A percentile compares a stretch with the other conserved stretches of the same genome.
phyloP scores from a whole-genome alignment of 208 protist genomes.

The Zelonia costaricensis region DNA sequence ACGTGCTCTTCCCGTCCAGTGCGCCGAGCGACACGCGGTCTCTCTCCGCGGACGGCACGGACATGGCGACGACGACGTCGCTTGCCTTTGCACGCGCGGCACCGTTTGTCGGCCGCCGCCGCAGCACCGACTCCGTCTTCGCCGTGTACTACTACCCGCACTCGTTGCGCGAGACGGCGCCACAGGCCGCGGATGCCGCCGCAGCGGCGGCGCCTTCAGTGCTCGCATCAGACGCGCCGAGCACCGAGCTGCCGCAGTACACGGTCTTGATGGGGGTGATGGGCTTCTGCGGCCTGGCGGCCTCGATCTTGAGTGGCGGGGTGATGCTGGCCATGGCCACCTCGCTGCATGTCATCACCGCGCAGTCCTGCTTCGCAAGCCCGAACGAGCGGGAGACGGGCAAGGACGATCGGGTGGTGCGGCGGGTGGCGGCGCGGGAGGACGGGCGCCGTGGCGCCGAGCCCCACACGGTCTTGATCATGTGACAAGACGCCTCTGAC shows the following conservation, averaged over 20 bases:
- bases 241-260: not conserved
- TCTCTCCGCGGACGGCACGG: too few relatives aligned
- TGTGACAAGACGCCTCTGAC: too few relatives aligned
- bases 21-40: too few relatives aligned
- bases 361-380: slow-evolving; percentile 17
- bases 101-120: not conserved
- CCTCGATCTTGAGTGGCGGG: slow-evolving; percentile 16
- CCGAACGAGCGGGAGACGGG: not conserved
- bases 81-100: not conserved
- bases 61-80: too few relatives aligned
- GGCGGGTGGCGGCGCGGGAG: not conserved
- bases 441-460: not conserved
- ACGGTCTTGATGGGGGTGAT: slow-evolving; percentile 9
- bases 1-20: slow-evolving; percentile 30
- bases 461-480: too few relatives aligned
- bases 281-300: slow-evolving; percentile 14
- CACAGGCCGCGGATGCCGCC: not conserved
- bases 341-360: slow-evolving; percentile 18
- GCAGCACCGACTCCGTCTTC: slow-evolving; percentile 7
- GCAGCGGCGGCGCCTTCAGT: not conserved
- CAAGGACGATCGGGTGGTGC: not conserved
- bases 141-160: slow-evolving; percentile 2
- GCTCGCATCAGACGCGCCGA: not conserved
- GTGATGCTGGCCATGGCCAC: slow-evolving; percentile 20
- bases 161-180: not conserved